Evolutionary conservation across 1,284 basidiomycete species (phyloP).

Genomic region (Ustanciosporium gigantosporum): DNA sequence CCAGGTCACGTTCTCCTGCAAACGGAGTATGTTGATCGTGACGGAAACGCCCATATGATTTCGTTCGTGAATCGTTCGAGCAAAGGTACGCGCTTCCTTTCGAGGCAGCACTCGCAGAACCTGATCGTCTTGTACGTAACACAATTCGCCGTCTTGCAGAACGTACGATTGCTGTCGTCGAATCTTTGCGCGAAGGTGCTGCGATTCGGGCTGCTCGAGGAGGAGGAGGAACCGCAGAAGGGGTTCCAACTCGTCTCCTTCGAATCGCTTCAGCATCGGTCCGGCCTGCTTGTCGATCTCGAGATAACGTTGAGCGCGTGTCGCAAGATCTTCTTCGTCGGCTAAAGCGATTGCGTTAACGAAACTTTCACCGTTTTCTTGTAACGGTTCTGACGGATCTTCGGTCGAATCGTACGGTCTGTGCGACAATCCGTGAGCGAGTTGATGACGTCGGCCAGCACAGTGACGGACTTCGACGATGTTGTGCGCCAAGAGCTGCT

Average conservation of each 20-base stretch:
- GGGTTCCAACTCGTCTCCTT: neutral
- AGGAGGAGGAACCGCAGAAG: neutral
- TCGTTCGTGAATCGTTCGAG: neutral
- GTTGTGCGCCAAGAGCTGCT: slow-evolving; percentile 2
- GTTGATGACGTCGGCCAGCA: neutral
- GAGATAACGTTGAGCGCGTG: neutral
- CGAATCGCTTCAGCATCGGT: neutral
- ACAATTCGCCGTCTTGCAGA: neutral
- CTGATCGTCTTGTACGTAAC: neutral
- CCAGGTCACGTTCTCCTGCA: neutral
- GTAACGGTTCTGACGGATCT: no score
- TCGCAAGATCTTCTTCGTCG: neutral
- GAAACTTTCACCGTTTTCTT: neutral
- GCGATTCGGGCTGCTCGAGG: neutral
- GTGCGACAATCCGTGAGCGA: neutral
- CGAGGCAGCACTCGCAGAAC: neutral
- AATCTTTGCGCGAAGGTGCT: neutral
- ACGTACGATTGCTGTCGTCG: neutral
- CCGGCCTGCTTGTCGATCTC: neutral
- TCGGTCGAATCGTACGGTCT: neutral
- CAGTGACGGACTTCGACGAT: slow-evolving; percentile 15
- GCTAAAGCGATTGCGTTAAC: neutral
- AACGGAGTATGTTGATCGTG: neutral
- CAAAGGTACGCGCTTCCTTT: neutral
- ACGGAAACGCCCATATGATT: neutral